Percentiles rank a stretch among this genome's conserved stretches.
Conservation (phyloP, 768 basidiomycete species). For the Coprinopsis cinerea region DNA sequence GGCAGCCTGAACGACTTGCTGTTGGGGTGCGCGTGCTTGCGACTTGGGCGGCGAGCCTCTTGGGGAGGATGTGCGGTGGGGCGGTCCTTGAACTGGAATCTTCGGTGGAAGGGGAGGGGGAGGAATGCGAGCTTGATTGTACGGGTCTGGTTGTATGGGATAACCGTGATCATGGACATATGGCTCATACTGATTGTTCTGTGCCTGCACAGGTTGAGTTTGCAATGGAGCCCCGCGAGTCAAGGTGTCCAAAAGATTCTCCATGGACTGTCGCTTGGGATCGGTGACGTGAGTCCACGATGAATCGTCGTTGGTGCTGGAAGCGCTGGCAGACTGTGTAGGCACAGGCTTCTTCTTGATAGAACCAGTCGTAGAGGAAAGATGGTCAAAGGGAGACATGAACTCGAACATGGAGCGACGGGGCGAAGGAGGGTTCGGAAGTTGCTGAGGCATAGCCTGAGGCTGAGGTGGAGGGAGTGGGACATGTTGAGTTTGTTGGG, state of each 20-base stretch:
- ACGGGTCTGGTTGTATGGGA: conserved; percentile 39
- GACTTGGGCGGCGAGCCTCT: conserved; percentile 62
- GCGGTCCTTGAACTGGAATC: conserved; percentile 33
- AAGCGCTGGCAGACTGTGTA: conserved; percentile 31
- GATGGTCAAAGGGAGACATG: conserved; percentile 77
- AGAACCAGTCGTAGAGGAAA: conserved; percentile 42
- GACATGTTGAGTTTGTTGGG: conserved; percentile 24
- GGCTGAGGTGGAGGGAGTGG: conserved; percentile 20
- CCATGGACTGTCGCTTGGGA: conserved; percentile 78
- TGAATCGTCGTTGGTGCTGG: conserved; percentile 51
- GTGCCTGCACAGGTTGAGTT: conserved; percentile 27
- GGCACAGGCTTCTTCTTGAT: conserved; percentile 72
- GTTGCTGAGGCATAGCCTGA: conserved; percentile 24
- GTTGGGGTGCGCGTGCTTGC: conserved; percentile 40
- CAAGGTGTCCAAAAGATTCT: conserved; percentile 73
- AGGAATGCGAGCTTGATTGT: conserved; percentile 41
- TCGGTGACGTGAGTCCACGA: conserved; percentile 47
- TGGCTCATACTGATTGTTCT: conserved; percentile 39
- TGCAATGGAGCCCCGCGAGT: conserved; percentile 40
- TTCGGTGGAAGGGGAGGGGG: conserved; percentile 63
- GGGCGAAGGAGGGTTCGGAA: conserved; percentile 57
- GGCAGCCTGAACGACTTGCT: conserved; percentile 40
- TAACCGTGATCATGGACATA: conserved; percentile 26
- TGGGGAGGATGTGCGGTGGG: conserved; percentile 47
- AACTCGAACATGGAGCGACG: conserved; percentile 85